A percentile compares a stretch with the other conserved stretches of the same genome.
Evolutionary conservation across 2,329 filamentous ascomycete species (phyloP).

Genomic region (Trichoderma simmonsii): DNA sequence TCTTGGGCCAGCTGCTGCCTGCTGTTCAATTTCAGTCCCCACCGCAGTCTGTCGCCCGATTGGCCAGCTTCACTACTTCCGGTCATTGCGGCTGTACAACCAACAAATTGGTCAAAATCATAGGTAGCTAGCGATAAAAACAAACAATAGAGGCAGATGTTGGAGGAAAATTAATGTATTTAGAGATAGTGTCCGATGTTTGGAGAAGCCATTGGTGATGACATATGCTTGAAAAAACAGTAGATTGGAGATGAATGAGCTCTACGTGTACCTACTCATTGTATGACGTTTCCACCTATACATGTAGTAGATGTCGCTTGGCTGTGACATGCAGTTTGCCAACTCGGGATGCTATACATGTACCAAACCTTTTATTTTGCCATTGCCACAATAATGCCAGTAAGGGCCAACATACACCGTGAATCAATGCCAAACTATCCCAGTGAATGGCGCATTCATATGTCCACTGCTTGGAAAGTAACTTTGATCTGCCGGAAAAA

Average conservation of each 20-base stretch:
- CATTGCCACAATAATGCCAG: neutral
- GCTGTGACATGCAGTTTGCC: neutral
- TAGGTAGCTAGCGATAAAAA: neutral
- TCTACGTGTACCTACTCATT: neutral
- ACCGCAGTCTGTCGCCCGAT: neutral
- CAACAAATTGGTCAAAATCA: neutral
- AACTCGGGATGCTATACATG: neutral
- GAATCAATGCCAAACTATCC: neutral
- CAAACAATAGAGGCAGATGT: neutral
- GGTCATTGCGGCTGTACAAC: neutral
- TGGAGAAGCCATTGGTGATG: neutral
- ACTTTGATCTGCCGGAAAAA: neutral
- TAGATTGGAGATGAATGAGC: neutral
- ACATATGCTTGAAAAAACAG: neutral
- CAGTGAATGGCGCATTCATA: neutral
- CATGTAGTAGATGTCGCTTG: neutral
- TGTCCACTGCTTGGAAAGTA: neutral
- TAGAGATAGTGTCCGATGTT: neutral
- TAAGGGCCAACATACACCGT: neutral
- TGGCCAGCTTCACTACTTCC: neutral
- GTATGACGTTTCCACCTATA: neutral
- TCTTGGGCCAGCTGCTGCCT: neutral
- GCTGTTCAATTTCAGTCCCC: neutral
- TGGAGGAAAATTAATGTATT: neutral
- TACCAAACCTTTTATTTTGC: neutral